Conservation (phyloP, 2,329 filamentous ascomycete genomes). For the Ceratocystis huliohia region DNA sequence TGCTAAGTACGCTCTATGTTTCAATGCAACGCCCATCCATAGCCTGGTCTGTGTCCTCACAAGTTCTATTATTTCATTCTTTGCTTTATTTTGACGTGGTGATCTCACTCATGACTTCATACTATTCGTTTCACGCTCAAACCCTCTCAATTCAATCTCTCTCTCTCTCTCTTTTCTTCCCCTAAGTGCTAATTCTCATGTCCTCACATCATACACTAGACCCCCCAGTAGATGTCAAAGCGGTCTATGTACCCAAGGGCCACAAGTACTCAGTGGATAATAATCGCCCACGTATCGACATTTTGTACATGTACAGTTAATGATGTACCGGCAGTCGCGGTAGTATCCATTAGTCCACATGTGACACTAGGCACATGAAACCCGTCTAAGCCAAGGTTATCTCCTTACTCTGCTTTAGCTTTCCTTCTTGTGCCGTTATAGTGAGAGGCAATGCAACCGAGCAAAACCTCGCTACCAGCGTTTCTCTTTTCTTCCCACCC, state of each 20-base stretch:
- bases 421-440: background rate
- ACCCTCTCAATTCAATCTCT: background rate
- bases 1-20: background rate
- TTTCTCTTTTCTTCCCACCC: background rate
- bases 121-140: slow-evolving; percentile 2
- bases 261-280: background rate
- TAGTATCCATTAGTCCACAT: background rate
- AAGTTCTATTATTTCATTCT: background rate
- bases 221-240: background rate
- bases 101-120: background rate
- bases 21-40: background rate
- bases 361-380: slow-evolving; percentile 3
- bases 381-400: background rate
- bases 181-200: background rate
- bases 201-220: slow-evolving; percentile 6
- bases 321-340: background rate
- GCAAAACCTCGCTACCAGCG: background rate
- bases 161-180: background rate
- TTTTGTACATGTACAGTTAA: background rate
- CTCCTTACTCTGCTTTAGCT: background rate
- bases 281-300: background rate
- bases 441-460: background rate
- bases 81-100: background rate
- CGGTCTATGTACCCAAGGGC: background rate
- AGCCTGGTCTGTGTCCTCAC: background rate